Percentiles rank a stretch among this genome's conserved stretches.
Conservation (phyloP, 495 filamentous ascomycete genomes). For the Penicillium soppii region DNA sequence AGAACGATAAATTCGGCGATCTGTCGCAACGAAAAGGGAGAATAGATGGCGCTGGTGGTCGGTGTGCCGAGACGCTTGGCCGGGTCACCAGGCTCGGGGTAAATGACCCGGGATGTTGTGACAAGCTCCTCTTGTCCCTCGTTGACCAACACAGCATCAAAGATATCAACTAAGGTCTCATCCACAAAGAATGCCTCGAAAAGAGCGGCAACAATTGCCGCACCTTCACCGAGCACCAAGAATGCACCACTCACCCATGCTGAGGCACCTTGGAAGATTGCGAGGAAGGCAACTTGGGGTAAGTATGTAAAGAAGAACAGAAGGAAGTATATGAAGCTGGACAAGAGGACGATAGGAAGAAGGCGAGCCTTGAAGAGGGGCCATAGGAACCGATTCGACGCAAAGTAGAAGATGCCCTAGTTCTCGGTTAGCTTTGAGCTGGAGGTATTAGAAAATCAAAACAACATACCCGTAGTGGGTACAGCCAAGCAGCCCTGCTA, state of each 20-base stretch:
- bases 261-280: constrained; percentile 57
- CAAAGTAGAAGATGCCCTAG: constrained; percentile 61
- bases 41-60: constrained; percentile 56
- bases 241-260: constrained; percentile 65
- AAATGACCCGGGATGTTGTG: constrained; percentile 51
- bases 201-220: constrained; percentile 57
- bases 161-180: constrained; percentile 66
- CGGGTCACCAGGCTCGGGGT: constrained; percentile 51
- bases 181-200: constrained; percentile 71
- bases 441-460: neutral
- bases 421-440: neutral
- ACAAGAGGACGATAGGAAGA: constrained; percentile 57
- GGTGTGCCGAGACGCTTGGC: constrained; percentile 59
- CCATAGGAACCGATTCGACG: constrained; percentile 60
- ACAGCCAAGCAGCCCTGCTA: constrained; percentile 51
- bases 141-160: constrained; percentile 61
- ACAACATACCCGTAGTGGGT: constrained; percentile 51
- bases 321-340: constrained; percentile 57
- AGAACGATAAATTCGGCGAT: constrained; percentile 74
- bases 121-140: constrained; percentile 60
- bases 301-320: constrained; percentile 63
- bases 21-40: constrained; percentile 70
- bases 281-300: constrained; percentile 62
- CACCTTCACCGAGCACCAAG: constrained; percentile 65
- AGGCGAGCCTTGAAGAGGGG: constrained; percentile 60